These are phyloP conservation scores for Chaetomiaceae sp. DNA, from an alignment of 2,329 filamentous ascomycete species.

Conservation along the genomic window DNA sequence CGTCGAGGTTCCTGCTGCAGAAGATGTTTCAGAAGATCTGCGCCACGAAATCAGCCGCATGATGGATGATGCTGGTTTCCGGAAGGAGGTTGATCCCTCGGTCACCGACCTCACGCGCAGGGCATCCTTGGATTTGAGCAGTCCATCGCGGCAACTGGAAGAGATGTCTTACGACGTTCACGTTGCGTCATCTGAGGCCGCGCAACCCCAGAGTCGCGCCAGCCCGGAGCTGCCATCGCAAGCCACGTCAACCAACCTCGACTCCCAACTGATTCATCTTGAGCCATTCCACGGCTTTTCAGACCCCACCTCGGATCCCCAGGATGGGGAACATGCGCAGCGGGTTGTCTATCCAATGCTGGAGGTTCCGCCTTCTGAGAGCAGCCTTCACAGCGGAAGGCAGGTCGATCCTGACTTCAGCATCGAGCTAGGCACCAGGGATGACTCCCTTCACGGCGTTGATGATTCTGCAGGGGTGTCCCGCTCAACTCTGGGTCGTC, in stretches of 20 bases:
- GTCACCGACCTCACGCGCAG: conserved; percentile 18
- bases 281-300: conserved; percentile 26
- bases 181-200: background rate
- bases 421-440: conserved; percentile 30
- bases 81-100: conserved; percentile 41
- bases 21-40: conserved; percentile 32
- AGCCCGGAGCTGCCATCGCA: conserved; percentile 7
- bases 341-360: conserved; percentile 31
- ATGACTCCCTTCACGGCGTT: conserved; percentile 27
- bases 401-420: conserved; percentile 44
- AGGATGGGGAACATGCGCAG: conserved; percentile 21
- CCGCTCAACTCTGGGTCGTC: background rate
- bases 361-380: conserved; percentile 34
- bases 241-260: conserved; percentile 11
- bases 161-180: conserved; percentile 24
- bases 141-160: conserved; percentile 31
- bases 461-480: conserved; percentile 9
- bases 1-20: no score
- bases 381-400: conserved; percentile 45
- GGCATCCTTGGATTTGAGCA: conserved; percentile 24
- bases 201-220: background rate
- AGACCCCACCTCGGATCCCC: conserved; percentile 15
- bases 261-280: conserved; percentile 24
- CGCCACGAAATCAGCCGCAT: conserved; percentile 39
- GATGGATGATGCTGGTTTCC: conserved; percentile 46